A percentile compares a stretch with the other conserved stretches of the same genome.
These are phyloP conservation scores for Colletotrichum trifolii DNA, from an alignment of 2,329 filamentous ascomycete species.

Conservation along the genomic window DNA sequence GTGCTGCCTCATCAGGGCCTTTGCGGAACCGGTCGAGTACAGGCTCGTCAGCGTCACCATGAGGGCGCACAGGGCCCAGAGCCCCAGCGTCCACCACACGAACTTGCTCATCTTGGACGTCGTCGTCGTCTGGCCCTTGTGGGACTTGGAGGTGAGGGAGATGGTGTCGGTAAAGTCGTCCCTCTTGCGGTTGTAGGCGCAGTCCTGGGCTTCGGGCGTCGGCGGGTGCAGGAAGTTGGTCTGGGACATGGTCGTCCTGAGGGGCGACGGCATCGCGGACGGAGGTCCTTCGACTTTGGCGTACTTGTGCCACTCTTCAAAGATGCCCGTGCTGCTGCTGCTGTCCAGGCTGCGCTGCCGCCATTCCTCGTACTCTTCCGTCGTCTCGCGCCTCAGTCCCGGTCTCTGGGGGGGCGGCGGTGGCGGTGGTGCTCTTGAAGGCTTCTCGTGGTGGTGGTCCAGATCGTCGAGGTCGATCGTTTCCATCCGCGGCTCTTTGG, in stretches of 20 bases:
- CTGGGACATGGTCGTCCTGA: background rate
- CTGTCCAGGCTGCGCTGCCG: background rate
- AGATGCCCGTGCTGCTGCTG: background rate
- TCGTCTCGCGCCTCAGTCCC: slow-evolving; percentile 3
- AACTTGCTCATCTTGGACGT: slow-evolving; percentile 3
- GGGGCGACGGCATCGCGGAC: slow-evolving; percentile 5
- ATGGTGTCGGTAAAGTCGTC: slow-evolving; percentile 13
- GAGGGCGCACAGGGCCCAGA: slow-evolving; percentile 20
- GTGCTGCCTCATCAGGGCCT: slow-evolving; percentile 24
- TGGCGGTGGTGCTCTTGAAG: background rate
- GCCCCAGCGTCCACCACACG: slow-evolving; percentile 28
- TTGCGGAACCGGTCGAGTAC: slow-evolving; percentile 33
- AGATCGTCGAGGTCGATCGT: slow-evolving; percentile 26
- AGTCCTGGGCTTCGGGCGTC: slow-evolving; percentile 13
- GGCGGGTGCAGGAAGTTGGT: slow-evolving; percentile 19
- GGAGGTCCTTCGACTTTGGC: background rate
- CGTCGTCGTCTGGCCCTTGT: background rate
- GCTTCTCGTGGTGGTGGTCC: background rate
- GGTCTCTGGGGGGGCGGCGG: background rate
- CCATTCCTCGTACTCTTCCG: slow-evolving; percentile 3
- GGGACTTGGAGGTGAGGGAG: slow-evolving; percentile 4
- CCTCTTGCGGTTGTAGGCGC: background rate
- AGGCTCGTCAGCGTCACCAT: slow-evolving; percentile 27
- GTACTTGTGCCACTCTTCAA: background rate
- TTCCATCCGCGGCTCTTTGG: background rate